These are phyloP conservation scores for Xylariaceae sp. DNA, from an alignment of 2,329 filamentous ascomycete genomes.

Conservation along the genomic window DNA sequence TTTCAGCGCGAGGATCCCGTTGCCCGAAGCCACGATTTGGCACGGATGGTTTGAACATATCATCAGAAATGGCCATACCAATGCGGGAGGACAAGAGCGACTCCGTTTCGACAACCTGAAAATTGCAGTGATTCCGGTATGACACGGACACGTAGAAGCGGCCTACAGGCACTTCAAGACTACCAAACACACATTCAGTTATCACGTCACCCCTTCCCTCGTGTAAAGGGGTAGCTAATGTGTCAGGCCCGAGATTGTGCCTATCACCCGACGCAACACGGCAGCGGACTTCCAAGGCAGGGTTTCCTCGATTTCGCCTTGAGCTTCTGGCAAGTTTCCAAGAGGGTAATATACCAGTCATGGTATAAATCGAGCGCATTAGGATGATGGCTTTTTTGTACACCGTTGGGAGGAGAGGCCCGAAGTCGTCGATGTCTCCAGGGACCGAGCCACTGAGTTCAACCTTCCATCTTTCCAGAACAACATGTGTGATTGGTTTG, in stretches of 20 bases:
- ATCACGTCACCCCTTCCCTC: constrained; percentile 59
- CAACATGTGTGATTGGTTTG: constrained; percentile 62
- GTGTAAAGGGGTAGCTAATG: constrained; percentile 66
- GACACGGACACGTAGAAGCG: constrained; percentile 76
- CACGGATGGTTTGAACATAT: constrained; percentile 77
- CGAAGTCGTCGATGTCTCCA: constrained; percentile 52
- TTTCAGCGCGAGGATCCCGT: constrained; percentile 41
- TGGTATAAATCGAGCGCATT: constrained; percentile 83
- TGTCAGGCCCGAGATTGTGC: constrained; percentile 57
- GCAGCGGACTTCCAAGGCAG: constrained; percentile 69
- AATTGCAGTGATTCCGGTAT: constrained; percentile 85
- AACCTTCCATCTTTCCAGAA: constrained; percentile 88
- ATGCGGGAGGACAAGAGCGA: constrained; percentile 88
- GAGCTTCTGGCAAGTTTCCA: constrained; percentile 78
- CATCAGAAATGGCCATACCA: constrained; percentile 77
- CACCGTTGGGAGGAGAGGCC: constrained; percentile 69
- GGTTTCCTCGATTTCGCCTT: constrained; percentile 66
- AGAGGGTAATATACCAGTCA: constrained; percentile 75
- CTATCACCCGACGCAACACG: constrained; percentile 65
- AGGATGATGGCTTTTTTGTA: constrained; percentile 98
- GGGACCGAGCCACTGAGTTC: constrained; percentile 64
- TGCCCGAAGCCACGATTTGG: constrained; percentile 46
- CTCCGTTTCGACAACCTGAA: constrained; percentile 88
- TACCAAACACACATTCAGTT: constrained; percentile 75
- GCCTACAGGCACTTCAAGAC: constrained; percentile 82